phyloP scores from a whole-genome alignment of 2,329 filamentous ascomycete genomes.

The Xylariaceae sp. region DNA sequence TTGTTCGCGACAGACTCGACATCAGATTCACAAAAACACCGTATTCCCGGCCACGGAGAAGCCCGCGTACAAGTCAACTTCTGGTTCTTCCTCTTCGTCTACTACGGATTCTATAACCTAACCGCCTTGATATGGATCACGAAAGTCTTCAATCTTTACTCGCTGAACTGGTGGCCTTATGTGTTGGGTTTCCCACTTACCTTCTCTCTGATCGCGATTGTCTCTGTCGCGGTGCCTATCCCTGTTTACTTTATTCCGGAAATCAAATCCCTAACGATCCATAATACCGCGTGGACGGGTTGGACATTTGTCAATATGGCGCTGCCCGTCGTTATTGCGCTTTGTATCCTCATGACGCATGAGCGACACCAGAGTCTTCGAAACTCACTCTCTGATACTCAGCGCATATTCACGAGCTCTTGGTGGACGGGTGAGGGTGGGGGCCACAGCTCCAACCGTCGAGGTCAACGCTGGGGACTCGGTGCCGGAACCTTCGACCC shows the following conservation, averaged over 20 bases:
- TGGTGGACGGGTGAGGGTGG: conserved; percentile 60
- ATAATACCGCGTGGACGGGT: conserved; percentile 64
- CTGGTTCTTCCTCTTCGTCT: conserved; percentile 66
- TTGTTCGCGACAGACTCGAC: conserved; percentile 4
- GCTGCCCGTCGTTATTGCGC: conserved; percentile 60
- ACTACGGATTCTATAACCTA: conserved; percentile 64
- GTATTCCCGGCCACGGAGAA: conserved; percentile 56
- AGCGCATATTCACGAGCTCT: conserved; percentile 59
- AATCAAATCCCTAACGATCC: conserved; percentile 48
- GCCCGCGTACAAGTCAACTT: conserved; percentile 61
- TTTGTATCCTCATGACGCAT: conserved; percentile 57
- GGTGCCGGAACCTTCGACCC: conserved; percentile 36
- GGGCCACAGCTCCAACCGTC: conserved; percentile 35
- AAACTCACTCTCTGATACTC: conserved; percentile 58
- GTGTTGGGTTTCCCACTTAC: conserved; percentile 60
- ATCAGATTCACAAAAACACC: conserved; percentile 32
- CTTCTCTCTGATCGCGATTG: conserved; percentile 52
- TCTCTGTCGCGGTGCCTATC: conserved; percentile 56
- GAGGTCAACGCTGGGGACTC: conserved; percentile 34
- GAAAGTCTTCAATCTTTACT: conserved; percentile 66
- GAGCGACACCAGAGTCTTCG: conserved; percentile 58
- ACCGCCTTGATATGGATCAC: conserved; percentile 66
- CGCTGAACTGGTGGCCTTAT: conserved; percentile 65
- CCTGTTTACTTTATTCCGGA: conserved; percentile 53
- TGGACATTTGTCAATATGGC: conserved; percentile 68